Evolutionary conservation across 768 basidiomycete genomes (phyloP), one percentile per base, ranked within the genome.

Genomic region (Suillus fuscotomentosus): DNA sequence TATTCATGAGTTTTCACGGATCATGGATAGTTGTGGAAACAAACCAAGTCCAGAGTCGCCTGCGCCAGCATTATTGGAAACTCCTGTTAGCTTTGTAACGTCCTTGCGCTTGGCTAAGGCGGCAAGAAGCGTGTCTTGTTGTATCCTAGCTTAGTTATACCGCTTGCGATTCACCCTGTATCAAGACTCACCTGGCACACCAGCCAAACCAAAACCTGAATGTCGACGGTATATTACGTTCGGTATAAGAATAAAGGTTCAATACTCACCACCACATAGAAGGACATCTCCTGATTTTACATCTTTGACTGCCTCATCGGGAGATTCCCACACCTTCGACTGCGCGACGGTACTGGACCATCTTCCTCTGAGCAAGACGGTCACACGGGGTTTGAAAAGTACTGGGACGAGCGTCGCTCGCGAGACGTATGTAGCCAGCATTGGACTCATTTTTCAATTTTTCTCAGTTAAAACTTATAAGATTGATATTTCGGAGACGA

Each of bases 41-140:
- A 57, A 65, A 90, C 91, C 91, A 48, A 94, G 82, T 39, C 92
- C 92, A 22, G 80, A 84, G 68, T 89, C 83, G 31, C 83, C 84
- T 22, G 84, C 80, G 0, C 93, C 95, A 45, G 91, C 90, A 76
- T 97, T 96, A 73, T 97, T 97, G 15, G 92, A 94, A 22, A 96
- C 90, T 56, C 88, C 94, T 38, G 88, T 95, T 60, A 97, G 78
- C 67, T 87, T 79, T 51, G 72, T 81, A n/a, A 96, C 85, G 55
- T 93, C 90, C 64, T 83, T 85, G 64, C 94, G 84, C 72, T 85
- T 87, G 9, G 87, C 78, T 45, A 97, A 81, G 3, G 95, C 95
- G 20, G 78, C 81, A 38, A 97, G 89, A 56, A 97, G 81, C 5
- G 94, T 95, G 75, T 96, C 95, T 90, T 64, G 27, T 55, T 39